Evolutionary conservation across 2,329 filamentous ascomycete genomes (phyloP).

Genomic region (Penicillium sclerotiorum): DNA sequence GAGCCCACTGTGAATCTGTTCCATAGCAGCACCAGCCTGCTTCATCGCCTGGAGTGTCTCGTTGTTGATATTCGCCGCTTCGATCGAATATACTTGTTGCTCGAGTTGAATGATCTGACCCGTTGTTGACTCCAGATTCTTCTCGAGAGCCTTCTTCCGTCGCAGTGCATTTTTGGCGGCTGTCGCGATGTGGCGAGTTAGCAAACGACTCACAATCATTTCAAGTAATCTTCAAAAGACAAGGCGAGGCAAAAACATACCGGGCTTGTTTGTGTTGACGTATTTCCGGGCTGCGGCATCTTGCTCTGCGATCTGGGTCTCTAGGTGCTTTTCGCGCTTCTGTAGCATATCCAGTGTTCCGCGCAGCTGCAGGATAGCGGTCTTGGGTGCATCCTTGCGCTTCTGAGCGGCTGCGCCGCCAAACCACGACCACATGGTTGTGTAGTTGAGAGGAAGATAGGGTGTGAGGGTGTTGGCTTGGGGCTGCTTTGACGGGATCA

Average conservation of each 20-base stretch:
- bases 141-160: constrained; percentile 93
- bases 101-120: constrained; percentile 91
- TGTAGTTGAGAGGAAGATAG: neutral
- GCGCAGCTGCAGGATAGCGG: constrained; percentile 86
- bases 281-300: constrained; percentile 86
- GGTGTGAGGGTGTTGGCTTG: neutral
- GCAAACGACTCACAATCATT: neutral
- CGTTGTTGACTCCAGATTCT: constrained; percentile 85
- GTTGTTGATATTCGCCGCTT: constrained; percentile 97
- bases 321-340: constrained; percentile 90
- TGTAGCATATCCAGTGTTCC: constrained; percentile 95
- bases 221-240: neutral
- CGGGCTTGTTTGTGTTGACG: constrained; percentile 83
- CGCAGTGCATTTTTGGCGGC: constrained; percentile 87
- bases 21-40: constrained; percentile 86
- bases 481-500: constrained; percentile 2
- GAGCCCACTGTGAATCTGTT: constrained; percentile 85
- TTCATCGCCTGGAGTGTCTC: constrained; percentile 95
- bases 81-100: constrained; percentile 94
- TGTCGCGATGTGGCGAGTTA: constrained; percentile 44
- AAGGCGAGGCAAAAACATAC: constrained; percentile 52
- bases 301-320: constrained; percentile 91
- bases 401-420: constrained; percentile 80
- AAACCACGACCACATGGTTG: constrained; percentile 80
- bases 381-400: constrained; percentile 93